Evolutionary conservation across 441 rosid genomes (phyloP), one percentile per base, ranked within the genome.

Genomic region (Euphorbia corollata): DNA sequence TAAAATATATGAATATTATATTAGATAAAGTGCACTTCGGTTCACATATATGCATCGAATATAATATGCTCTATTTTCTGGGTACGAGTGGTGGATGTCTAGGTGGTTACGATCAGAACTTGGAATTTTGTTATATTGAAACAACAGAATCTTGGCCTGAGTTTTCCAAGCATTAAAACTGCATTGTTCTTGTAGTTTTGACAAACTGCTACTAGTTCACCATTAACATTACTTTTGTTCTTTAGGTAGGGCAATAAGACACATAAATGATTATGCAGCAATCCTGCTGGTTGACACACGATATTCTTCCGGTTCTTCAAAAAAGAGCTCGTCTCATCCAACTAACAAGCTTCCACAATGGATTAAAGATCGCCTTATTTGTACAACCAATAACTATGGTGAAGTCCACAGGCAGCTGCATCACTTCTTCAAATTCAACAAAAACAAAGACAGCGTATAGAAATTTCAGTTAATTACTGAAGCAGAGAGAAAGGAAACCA

Each of bases 191-290:
- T 54, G 36, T 41, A 8, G 16, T 41, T 64, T 43, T 23, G 55
- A 38, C 48, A 43, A 38, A 41, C 18, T 64, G 54, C 18, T 11
- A 66, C 47, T 41, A 43, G 71, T 30, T 47, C 20, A 50, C 2
- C 19, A 19, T 59, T 68, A 70, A 13, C 19, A 16, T 61, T 32
- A 7, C 8, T 64, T 18, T n/a, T 30, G 20, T 65, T 9, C 59
- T 75, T 67, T 18, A 93, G 99, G 99, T 69, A 80, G 98, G 78
- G 97, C 94, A 38, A 92, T 92, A 67, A 82, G 97, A 64, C 96
- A 92, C 80, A 75, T 78, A 67, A 88, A 87, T 68, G 97, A 91
- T 74, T 85, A 91, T 65, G 85, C 99, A 32, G 97, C 99, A 70
- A 87, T 91, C 72, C 76, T 93, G 81, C 82, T 93, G 77, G 96